Conservation (phyloP, 768 basidiomycete species). For the Leccinellum rugosiceps region DNA sequence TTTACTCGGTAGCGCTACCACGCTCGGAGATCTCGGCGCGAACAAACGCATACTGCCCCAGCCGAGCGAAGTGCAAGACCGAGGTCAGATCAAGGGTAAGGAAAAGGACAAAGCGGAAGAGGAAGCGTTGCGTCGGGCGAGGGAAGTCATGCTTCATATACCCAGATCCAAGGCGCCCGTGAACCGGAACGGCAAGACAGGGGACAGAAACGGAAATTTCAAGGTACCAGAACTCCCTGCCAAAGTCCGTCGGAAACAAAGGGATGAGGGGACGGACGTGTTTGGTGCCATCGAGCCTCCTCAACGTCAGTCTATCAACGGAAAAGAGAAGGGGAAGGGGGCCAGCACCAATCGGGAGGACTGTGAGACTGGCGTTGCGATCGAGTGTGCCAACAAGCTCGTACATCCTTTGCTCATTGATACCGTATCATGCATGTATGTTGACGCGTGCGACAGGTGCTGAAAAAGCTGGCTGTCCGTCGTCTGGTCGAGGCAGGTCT, state of each 20-base stretch:
- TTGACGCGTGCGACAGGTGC: slow-evolving; percentile 22
- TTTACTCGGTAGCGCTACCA: slow-evolving; percentile 8
- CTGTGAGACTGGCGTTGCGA: slow-evolving; percentile 22
- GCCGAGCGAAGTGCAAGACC: neutral
- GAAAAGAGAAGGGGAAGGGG: slow-evolving; percentile 39
- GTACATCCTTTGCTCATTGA: slow-evolving; percentile 35
- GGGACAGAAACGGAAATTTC: slow-evolving; percentile 25
- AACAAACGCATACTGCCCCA: slow-evolving; percentile 23
- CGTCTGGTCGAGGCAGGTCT: slow-evolving; percentile 33
- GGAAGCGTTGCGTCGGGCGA: slow-evolving; percentile 32
- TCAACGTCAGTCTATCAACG: slow-evolving; percentile 13
- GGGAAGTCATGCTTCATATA: slow-evolving; percentile 38
- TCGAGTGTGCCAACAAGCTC: slow-evolving; percentile 61
- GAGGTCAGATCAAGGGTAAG: slow-evolving; percentile 12
- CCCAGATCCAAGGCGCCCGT: slow-evolving; percentile 25
- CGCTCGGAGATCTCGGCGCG: slow-evolving; percentile 15
- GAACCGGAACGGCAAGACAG: slow-evolving; percentile 7
- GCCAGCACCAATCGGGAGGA: slow-evolving; percentile 26
- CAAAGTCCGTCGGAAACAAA: slow-evolving; percentile 19
- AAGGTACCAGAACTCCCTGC: slow-evolving; percentile 50
- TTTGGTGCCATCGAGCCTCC: slow-evolving; percentile 26
- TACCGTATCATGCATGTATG: neutral
- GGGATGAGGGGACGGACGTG: slow-evolving; percentile 26
- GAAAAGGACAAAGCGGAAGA: slow-evolving; percentile 24
- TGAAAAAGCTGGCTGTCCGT: slow-evolving; percentile 39